phyloP scores from a whole-genome alignment of 768 basidiomycete genomes.

The Podaxis pistillaris region DNA sequence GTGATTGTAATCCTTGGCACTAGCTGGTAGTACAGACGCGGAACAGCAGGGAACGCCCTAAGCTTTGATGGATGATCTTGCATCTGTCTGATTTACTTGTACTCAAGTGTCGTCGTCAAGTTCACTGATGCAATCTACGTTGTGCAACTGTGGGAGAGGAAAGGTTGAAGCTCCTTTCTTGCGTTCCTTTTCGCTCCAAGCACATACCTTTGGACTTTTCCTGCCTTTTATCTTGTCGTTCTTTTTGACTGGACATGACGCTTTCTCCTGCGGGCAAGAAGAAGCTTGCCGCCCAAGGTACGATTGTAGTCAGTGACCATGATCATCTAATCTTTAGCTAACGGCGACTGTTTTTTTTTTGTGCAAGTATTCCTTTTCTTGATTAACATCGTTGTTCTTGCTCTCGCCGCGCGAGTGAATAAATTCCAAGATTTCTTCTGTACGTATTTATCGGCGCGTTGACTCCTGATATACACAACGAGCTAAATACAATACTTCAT shows the following conservation, averaged over 20 bases:
- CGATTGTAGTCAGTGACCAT: background rate
- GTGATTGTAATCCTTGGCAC: too few relatives aligned
- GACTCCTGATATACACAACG: background rate
- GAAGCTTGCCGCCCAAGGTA: slow-evolving; percentile 29
- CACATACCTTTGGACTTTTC: background rate
- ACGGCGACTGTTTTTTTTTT: background rate
- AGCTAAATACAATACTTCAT: background rate
- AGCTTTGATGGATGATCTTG: background rate
- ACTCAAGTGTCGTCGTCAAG: too few relatives aligned
- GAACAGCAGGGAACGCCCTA: too few relatives aligned
- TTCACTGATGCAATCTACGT: too few relatives aligned
- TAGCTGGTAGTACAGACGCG: too few relatives aligned
- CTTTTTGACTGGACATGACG: slow-evolving; percentile 9
- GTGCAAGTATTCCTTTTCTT: slow-evolving; percentile 40
- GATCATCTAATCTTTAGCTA: background rate
- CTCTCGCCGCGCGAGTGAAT: slow-evolving; percentile 52
- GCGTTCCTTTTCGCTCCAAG: background rate
- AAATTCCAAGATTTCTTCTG: slow-evolving; percentile 61
- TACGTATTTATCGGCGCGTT: slow-evolving; percentile 24
- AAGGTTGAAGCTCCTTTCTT: background rate
- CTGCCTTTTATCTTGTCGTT: slow-evolving; percentile 10
- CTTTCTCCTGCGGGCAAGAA: slow-evolving; percentile 28
- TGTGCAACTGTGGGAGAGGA: background rate
- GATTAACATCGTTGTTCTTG: slow-evolving; percentile 49
- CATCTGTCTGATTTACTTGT: background rate